A percentile compares a stretch with the other conserved stretches of the same genome.
phyloP scores from a whole-genome alignment of 2,329 filamentous ascomycete species.

The Alternaria gansuensis region DNA sequence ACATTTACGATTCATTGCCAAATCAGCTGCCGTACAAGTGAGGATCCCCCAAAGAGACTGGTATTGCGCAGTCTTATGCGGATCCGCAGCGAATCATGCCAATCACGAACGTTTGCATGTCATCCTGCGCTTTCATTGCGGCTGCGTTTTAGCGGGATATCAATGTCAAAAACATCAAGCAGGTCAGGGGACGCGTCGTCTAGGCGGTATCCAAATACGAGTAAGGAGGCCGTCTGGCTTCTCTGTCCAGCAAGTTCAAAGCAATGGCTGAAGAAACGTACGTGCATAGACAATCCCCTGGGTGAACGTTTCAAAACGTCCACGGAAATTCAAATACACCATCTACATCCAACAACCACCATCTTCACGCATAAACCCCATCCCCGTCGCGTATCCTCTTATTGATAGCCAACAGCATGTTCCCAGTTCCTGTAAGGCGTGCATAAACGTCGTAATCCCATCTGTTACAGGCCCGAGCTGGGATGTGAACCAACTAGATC shows the following conservation, averaged over 20 bases:
- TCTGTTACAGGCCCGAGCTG: conserved; percentile 17
- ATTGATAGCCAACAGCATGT: neutral
- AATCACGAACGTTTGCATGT: conserved; percentile 38
- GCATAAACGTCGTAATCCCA: conserved; percentile 30
- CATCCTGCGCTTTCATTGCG: conserved; percentile 44
- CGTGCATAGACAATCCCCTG: neutral
- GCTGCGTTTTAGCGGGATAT: conserved; percentile 59
- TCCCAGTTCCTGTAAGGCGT: neutral
- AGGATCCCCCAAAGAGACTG: conserved; percentile 59
- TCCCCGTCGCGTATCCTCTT: conserved; percentile 4
- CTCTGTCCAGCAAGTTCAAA: neutral
- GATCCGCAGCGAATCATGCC: conserved; percentile 43
- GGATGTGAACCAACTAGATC: conserved; percentile 17
- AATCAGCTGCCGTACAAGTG: conserved; percentile 63
- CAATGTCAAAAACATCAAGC: conserved; percentile 54
- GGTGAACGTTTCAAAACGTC: neutral
- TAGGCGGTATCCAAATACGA: neutral
- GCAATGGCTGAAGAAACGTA: neutral
- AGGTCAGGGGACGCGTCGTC: conserved; percentile 60
- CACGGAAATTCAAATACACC: neutral
- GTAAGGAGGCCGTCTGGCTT: neutral
- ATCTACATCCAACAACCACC: neutral
- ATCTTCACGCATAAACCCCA: conserved; percentile 3
- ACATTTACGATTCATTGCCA: conserved; percentile 62
- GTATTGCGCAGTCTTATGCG: conserved; percentile 43